Evolutionary conservation across 1,284 basidiomycete species (phyloP), one percentile per base, ranked within the genome.

Genomic region (Malassezia equina): DNA sequence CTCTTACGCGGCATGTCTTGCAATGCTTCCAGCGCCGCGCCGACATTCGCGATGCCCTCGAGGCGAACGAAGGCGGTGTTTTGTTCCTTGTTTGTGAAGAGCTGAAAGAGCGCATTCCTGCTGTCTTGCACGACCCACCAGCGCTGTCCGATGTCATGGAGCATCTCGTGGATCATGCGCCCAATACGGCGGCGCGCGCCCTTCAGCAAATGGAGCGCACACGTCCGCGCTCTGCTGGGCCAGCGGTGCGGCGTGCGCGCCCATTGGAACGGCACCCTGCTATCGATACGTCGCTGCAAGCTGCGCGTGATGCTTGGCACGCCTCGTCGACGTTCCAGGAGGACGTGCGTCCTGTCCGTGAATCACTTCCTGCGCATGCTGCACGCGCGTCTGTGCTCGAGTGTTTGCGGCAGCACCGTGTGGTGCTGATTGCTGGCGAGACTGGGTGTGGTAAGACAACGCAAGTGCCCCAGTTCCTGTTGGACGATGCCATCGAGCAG

Each of bases 391-490:
- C 51, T 86, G 90, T 64, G n/a, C 28, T 65, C 7, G 55, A 59
- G 13, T 46, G 58, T 42, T 47, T 68, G 36, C 53, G 51, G 11
- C 44, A 40, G 27, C 60, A 62, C 29, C 63, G 65, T 6, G 55
- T 66, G 23, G 51, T 63, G 24, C 58, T 69, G 45, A 45, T 63
- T 23, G 62, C 66, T 0, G 64, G 55, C 60, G 60, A 59, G 71
- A 81, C 80, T 6, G 88, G 90, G 51, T 89, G 86, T 59, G 91
- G 90, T 29, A 95, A 95, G 75, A 90, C 87, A 55, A 76, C 76
- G 19, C 68, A 77, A 84, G 84, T 90, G 15, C 90, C 89, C 13
- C 90, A 93, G 69, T 91, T 89, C 63, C 62, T 77, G n/a, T 64
- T 76, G 28, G 90, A 95, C 68, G 82, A 79, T 55, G 80, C 87